Conservation (phyloP, 768 basidiomycete genomes). For the Phanerodontia chrysosporium region DNA sequence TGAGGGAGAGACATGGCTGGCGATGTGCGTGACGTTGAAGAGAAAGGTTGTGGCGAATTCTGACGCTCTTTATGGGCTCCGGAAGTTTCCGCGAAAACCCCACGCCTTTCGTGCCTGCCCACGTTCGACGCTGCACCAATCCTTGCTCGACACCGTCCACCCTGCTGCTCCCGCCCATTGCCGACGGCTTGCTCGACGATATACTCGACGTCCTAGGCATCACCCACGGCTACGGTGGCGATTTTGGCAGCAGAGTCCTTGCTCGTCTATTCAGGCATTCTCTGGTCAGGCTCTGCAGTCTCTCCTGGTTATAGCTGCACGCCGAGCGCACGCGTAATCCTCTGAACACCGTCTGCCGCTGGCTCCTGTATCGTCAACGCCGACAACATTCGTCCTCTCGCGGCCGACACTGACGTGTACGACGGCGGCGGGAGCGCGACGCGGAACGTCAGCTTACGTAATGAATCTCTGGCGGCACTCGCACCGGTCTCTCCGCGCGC, state of each 20-base stretch:
- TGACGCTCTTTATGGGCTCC: constrained; percentile 23
- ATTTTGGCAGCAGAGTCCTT: no score
- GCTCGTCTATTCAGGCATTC: neutral
- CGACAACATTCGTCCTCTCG: neutral
- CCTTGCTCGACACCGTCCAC: neutral
- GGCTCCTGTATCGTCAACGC: neutral
- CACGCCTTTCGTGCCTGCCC: constrained; percentile 6
- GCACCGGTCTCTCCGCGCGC: neutral
- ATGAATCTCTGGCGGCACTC: neutral
- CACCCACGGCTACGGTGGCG: no score
- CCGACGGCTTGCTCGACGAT: neutral
- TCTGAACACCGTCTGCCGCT: neutral
- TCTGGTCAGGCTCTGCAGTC: neutral
- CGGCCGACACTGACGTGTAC: neutral
- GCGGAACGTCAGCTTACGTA: constrained; percentile 3
- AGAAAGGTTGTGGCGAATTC: constrained; percentile 17
- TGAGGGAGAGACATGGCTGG: constrained; percentile 83
- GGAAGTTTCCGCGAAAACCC: constrained; percentile 18
- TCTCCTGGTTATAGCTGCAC: neutral
- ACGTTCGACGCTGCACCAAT: constrained; percentile 9
- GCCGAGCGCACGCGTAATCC: neutral
- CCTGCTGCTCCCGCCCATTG: neutral
- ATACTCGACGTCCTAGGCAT: neutral
- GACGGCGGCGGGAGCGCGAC: constrained; percentile 1
- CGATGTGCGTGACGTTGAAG: constrained; percentile 27